Evolutionary conservation across 306 rosid genomes (phyloP).

Genomic region (Prunus davidiana): DNA sequence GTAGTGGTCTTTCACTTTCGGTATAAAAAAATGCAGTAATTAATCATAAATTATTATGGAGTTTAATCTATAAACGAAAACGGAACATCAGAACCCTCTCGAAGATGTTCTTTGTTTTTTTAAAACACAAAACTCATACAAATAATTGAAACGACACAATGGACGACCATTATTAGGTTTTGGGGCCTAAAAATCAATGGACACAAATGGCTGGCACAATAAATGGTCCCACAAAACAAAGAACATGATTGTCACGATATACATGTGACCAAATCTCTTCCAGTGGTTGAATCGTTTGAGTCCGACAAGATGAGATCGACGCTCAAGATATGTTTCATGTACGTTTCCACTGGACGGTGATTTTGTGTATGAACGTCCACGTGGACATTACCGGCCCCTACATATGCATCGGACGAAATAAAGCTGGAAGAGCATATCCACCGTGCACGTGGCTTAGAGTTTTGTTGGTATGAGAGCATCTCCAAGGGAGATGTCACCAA

Average conservation of each 20-base stretch:
- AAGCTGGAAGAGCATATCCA: not conserved
- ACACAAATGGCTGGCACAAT: not conserved
- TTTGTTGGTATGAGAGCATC: too few species aligned
- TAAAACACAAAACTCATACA: too few species aligned
- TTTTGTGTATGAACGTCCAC: not conserved
- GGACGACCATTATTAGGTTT: not conserved
- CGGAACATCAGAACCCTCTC: too few species aligned
- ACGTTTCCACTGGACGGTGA: not conserved
- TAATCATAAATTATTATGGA: too few species aligned
- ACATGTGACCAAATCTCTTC: not conserved
- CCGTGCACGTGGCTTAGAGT: conserved; percentile 11
- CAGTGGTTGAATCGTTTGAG: not conserved
- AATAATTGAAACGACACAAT: not conserved
- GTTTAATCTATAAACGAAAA: too few species aligned
- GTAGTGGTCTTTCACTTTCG: too few species aligned
- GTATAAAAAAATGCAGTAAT: too few species aligned
- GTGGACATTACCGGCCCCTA: not conserved
- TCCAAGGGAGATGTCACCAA: too few species aligned
- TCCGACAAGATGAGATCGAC: conserved; percentile 1
- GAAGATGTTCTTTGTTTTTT: too few species aligned
- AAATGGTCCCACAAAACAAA: not conserved
- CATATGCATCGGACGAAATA: not conserved
- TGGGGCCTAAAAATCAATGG: not conserved
- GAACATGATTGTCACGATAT: not conserved
- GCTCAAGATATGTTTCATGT: not conserved